Base-by-base conservation (phyloP, 1,139 yeast species). In the Magnusiomyces sp. region DNA sequence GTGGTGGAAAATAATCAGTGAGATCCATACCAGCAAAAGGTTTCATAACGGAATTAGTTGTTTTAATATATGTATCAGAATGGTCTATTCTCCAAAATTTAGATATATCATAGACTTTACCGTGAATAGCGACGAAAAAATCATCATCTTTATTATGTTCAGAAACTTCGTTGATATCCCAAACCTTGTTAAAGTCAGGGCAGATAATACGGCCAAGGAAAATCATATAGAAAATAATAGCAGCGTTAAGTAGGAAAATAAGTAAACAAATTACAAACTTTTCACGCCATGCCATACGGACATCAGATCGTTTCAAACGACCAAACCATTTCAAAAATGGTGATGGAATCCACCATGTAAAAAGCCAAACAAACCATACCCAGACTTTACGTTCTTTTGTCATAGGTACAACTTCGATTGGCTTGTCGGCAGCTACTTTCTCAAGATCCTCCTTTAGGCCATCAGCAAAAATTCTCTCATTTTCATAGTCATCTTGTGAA, bases 221-320 rank as follows among this genome's bases (percentile, higher is more conserved):
- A 41, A 70, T 68, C 73, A 70, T 69, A 56, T 70, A 70, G 53
- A 70, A 70, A 34, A 69, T 65, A 50, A 70, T 64, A 10, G 58
- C 67, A 2, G 59, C 67, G 48, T 70, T 69, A 43, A 70, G 50
- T 17, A 69, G 52, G 36, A 60, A 51, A 43, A 69, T 69, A 27
- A 69, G 41, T 40, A 63, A 57, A 51, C 70, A 70, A 29, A 69
- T 63, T 2, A 62, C 65, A 10, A 69, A 43, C 53, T 69, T 69
- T 50, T 69, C 73, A 42, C 73, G 59, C 73, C 73, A 69, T 1
- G 73, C 73, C 58, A 68, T 60, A 11, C 72, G 62, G 19, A 69
- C 69, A 44, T 70, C 72, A 11, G 63, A 59, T 10, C 73, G 59
- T 47, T 61, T 61, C 71, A 69, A 68, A 17, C 70, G 58, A 32